Conservation (phyloP, 768 basidiomycete species). For the Lactarius vividus region DNA sequence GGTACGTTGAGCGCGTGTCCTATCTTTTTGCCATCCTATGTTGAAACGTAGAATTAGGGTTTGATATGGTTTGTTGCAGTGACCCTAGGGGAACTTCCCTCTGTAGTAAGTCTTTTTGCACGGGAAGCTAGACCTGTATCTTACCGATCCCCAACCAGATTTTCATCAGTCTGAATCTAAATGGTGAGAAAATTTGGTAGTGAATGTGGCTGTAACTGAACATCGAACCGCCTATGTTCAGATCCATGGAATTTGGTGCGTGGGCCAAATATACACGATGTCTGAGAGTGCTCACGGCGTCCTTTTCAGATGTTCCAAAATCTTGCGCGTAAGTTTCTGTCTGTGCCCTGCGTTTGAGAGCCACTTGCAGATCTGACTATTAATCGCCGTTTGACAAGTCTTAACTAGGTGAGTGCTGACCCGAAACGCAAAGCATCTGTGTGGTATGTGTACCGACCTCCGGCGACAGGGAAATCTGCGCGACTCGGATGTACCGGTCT, state of each 20-base stretch:
- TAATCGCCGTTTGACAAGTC: neutral
- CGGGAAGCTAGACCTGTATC: neutral
- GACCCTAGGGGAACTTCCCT: constrained; percentile 7
- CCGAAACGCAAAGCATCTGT: neutral
- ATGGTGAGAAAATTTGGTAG: constrained; percentile 6
- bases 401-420: constrained; percentile 1
- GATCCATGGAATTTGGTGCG: constrained; percentile 15
- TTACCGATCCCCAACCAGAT: constrained; percentile 6
- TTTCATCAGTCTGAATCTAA: constrained; percentile 19
- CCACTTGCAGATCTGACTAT: neutral
- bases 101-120: neutral
- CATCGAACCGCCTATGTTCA: neutral
- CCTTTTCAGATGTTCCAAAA: constrained; percentile 17
- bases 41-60: constrained; percentile 13
- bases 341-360: neutral
- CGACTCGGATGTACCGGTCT: constrained; percentile 19
- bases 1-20: constrained; percentile 1
- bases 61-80: constrained; percentile 11
- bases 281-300: neutral
- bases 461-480: constrained; percentile 7
- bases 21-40: neutral
- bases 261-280: no score
- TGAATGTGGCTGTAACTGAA: neutral
- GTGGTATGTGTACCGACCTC: neutral
- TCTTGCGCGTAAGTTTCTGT: constrained; percentile 3